Base-by-base conservation (phyloP, 345 rosid genomes). In the Salix udensis region DNA sequence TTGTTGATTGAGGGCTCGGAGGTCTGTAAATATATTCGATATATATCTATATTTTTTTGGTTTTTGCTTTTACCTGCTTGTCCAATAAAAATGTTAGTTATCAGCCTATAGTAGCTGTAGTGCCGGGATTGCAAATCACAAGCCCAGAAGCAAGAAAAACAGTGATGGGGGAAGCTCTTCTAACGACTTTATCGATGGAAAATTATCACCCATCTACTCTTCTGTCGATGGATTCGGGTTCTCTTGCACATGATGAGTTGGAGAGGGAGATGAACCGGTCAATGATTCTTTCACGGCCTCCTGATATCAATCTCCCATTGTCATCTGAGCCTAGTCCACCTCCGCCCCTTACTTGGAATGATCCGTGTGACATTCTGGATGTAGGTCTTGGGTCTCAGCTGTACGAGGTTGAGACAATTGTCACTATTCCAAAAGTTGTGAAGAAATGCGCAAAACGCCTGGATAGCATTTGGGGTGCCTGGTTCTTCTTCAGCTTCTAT, bases 401-500 rank as follows among this genome's bases (percentile, higher is more conserved):
- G 15, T 93, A 87, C 31, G 96, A 93, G 88, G 87, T 90, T 26
- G 97, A 96, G 87, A 89, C 84, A 28, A 82, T 81, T 62, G 84
- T 92, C 74, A 85, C 76, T 71, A 80, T 86, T 58, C 88, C 98
- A 15, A 96, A 92, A 79, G 83, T 71, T 39, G 89, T 88, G 16
- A 67, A 92, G 62, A 95, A 95, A 84, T 95, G 93, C 46, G 89
- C 89, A 0, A 93, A 93, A 72, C 86, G 99, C 66, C 84, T 89
- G 10, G 98, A 96, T 75, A 93, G 97, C 50, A 84, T 88, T n/a
- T 93, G 99, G 98, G 98, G 98, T 75, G 99, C 98, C 58, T 96
- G 99, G 99, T 87, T 96, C 76, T 96, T 96, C 87, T 96, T 96
- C 68, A 96, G 89, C 77, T 96, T 92, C 81, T 96, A 93, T 82